These are phyloP conservation scores for Hanseniaspora thailandica DNA, from an alignment of 805 yeast genomes.

Conservation along the genomic window DNA sequence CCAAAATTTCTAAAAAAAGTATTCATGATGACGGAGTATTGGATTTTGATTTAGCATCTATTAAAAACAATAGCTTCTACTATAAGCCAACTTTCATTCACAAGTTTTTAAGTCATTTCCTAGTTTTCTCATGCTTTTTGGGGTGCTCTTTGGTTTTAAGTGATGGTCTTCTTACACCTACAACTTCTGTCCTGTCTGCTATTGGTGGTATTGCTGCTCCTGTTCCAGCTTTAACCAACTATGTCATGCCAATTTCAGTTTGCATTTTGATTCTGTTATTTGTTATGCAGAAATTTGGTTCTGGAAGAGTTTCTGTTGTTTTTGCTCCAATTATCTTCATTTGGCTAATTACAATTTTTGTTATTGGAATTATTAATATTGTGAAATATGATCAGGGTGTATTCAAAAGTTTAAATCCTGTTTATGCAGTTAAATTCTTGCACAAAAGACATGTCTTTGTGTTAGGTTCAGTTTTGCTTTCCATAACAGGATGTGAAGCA, in stretches of 20 bases:
- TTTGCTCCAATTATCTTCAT: conserved; percentile 46
- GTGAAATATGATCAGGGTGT: conserved; percentile 32
- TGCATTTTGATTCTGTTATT: conserved; percentile 38
- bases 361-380: conserved; percentile 39
- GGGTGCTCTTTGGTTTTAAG: conserved; percentile 49
- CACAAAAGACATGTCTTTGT: conserved; percentile 31
- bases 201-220: conserved; percentile 46
- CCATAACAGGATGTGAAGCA: conserved; percentile 51
- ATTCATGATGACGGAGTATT: conserved; percentile 16
- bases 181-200: conserved; percentile 50
- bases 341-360: conserved; percentile 39
- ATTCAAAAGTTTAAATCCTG: conserved; percentile 40
- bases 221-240: conserved; percentile 32
- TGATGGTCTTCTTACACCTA: conserved; percentile 53
- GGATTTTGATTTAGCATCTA: conserved; percentile 17
- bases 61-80: conserved; percentile 16
- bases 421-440: conserved; percentile 39
- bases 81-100: conserved; percentile 21
- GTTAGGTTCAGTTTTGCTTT: conserved; percentile 41
- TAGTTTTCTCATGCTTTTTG: conserved; percentile 34
- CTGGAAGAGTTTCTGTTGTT: conserved; percentile 35
- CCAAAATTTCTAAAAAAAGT: conserved; percentile 8
- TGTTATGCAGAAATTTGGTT: conserved; percentile 39
- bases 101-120: conserved; percentile 23
- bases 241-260: conserved; percentile 40